Conservation (phyloP, 2,329 filamentous ascomycete genomes). For the Diaporthe batatas region DNA sequence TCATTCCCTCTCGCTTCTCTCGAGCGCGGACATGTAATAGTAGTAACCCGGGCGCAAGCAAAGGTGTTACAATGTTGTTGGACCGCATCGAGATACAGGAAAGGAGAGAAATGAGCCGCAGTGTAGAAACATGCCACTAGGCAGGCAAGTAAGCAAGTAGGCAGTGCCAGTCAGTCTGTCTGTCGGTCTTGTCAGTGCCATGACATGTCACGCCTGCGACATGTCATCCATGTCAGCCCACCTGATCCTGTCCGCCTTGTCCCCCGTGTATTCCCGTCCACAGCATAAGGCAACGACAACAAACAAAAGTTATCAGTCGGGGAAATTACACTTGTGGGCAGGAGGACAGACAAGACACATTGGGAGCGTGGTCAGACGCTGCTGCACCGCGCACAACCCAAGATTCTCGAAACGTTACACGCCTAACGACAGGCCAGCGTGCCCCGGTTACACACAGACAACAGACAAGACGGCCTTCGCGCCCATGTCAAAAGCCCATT, state of each 20-base stretch:
- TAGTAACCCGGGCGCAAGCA: no score
- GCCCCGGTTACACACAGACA: background rate
- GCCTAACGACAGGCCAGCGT: background rate
- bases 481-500: background rate
- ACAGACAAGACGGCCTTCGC: background rate
- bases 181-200: no score
- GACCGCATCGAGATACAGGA: no score
- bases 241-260: background rate
- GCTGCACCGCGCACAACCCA: background rate
- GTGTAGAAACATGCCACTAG: no score
- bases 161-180: no score
- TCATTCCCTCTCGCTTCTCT: no score
- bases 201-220: background rate
- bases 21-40: no score
- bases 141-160: no score
- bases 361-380: background rate
- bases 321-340: background rate
- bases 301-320: background rate
- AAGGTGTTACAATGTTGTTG: no score
- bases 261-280: background rate
- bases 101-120: no score
- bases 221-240: background rate
- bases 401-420: background rate
- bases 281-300: slow-evolving; percentile 24
- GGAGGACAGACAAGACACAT: no score